These are phyloP conservation scores for Aspergillus persii DNA, from an alignment of 2,329 filamentous ascomycete species.

Conservation along the genomic window DNA sequence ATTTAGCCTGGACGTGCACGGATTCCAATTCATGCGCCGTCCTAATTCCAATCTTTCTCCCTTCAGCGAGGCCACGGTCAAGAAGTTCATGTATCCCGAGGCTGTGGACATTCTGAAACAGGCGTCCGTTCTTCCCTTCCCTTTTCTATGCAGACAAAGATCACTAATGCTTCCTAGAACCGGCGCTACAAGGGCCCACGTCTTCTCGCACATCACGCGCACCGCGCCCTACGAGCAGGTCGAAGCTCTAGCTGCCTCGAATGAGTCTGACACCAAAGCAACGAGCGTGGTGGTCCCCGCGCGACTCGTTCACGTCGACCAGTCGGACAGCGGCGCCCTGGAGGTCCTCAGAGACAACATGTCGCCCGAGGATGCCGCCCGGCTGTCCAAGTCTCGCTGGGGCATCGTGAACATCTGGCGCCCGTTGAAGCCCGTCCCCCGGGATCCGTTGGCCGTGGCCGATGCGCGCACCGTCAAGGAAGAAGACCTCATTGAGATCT, in stretches of 20 bases:
- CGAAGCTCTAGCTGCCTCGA: not conserved
- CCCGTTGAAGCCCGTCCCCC: constrained; percentile 1
- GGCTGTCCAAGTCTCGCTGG: not conserved
- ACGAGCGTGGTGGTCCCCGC: not conserved
- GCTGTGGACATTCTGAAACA: not conserved
- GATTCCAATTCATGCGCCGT: constrained; percentile 2
- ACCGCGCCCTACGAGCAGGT: not conserved
- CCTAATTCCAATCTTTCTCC: not conserved
- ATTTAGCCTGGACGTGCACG: constrained; percentile 3
- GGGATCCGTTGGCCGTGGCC: constrained; percentile 3
- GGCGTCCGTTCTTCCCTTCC: not conserved
- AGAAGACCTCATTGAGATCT: constrained; percentile 4
- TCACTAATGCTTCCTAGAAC: not conserved
- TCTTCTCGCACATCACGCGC: constrained; percentile 3
- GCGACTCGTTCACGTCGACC: constrained; percentile 5
- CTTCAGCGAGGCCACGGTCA: not conserved
- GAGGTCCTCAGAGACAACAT: not conserved
- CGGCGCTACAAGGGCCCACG: constrained; percentile 1
- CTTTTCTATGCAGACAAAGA: not conserved
- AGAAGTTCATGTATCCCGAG: constrained; percentile 1
- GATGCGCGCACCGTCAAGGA: constrained; percentile 2
- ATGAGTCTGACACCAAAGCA: not conserved
- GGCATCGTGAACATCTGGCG: constrained; percentile 7
- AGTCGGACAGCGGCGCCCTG: constrained; percentile 2
- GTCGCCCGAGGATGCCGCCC: not conserved